Evolutionary conservation across 306 rosid species (phyloP).

Genomic region (Acacia acuminata): DNA sequence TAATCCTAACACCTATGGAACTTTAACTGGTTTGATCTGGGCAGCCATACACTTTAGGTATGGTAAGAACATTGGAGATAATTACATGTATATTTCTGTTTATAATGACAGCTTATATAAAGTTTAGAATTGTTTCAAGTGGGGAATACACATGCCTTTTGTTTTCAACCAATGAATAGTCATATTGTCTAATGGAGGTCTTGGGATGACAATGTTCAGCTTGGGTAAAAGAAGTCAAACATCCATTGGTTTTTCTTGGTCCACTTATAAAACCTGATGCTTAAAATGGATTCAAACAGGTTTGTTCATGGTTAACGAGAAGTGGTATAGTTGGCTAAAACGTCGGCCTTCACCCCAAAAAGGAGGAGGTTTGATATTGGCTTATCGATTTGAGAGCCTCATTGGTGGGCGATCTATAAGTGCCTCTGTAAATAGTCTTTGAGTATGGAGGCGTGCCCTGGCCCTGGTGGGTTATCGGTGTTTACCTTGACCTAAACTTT

Average conservation of each 20-base stretch:
- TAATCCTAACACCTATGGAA: constrained; percentile 68
- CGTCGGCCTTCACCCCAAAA: too few relatives aligned
- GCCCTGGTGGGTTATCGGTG: too few relatives aligned
- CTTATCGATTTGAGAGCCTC: too few relatives aligned
- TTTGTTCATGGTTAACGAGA: too few relatives aligned
- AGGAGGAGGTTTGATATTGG: too few relatives aligned
- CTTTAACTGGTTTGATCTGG: constrained; percentile 77
- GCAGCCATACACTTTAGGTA: constrained; percentile 77
- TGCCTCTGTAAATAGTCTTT: too few relatives aligned
- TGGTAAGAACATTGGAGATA: constrained; percentile 40
- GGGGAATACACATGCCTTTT: constrained; percentile 77
- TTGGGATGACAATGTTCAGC: constrained; percentile 98
- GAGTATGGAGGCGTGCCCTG: too few relatives aligned
- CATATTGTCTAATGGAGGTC: constrained; percentile 69
- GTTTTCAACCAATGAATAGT: constrained; percentile 59
- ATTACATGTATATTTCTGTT: neutral
- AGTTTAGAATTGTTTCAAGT: constrained; percentile 50
- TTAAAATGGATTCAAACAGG: too few relatives aligned
- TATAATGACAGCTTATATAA: neutral
- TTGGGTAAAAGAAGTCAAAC: constrained; percentile 63
- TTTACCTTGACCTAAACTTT: too few relatives aligned
- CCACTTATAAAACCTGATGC: neutral
- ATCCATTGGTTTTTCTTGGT: neutral
- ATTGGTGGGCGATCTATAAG: too few relatives aligned
- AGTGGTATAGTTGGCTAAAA: too few relatives aligned